phyloP scores from a whole-genome alignment of 1,139 yeast genomes.

The Lodderomyces elongisporus region DNA sequence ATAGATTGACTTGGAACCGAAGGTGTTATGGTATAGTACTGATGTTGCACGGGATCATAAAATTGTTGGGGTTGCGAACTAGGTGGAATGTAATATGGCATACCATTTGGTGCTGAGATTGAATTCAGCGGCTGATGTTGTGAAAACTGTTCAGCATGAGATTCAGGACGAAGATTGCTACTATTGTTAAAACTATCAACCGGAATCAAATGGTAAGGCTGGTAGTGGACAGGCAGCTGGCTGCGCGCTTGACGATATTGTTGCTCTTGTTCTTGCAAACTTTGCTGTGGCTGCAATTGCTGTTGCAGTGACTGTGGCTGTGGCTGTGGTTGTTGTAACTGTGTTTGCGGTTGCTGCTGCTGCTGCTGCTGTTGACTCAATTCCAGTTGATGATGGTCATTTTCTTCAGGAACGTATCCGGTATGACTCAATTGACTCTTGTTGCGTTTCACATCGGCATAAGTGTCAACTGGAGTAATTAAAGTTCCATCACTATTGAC shows the following conservation, averaged over 20 bases:
- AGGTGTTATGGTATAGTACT: slow-evolving; percentile 41
- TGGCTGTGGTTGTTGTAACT: slow-evolving; percentile 6
- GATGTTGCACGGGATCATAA: slow-evolving; percentile 45
- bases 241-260: slow-evolving; percentile 9
- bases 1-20: slow-evolving; percentile 11
- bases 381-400: not conserved
- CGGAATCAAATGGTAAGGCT: slow-evolving; percentile 14
- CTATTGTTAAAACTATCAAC: slow-evolving; percentile 10
- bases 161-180: slow-evolving; percentile 2
- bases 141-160: slow-evolving; percentile 9
- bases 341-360: slow-evolving; percentile 10
- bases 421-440: slow-evolving; percentile 3
- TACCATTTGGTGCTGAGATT: slow-evolving; percentile 15
- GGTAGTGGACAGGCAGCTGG: slow-evolving; percentile 10
- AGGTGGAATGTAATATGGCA: slow-evolving; percentile 17
- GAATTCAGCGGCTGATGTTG: slow-evolving; percentile 5
- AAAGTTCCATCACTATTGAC: slow-evolving; percentile 47
- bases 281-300: slow-evolving; percentile 10
- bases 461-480: slow-evolving; percentile 39
- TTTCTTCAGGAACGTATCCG: slow-evolving; percentile 1
- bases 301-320: too few species aligned
- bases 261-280: slow-evolving; percentile 9
- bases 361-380: slow-evolving; percentile 9
- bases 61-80: slow-evolving; percentile 34
- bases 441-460: slow-evolving; percentile 13